Conservation (phyloP, 108 stramenopile species). For the Parmales sp. region DNA sequence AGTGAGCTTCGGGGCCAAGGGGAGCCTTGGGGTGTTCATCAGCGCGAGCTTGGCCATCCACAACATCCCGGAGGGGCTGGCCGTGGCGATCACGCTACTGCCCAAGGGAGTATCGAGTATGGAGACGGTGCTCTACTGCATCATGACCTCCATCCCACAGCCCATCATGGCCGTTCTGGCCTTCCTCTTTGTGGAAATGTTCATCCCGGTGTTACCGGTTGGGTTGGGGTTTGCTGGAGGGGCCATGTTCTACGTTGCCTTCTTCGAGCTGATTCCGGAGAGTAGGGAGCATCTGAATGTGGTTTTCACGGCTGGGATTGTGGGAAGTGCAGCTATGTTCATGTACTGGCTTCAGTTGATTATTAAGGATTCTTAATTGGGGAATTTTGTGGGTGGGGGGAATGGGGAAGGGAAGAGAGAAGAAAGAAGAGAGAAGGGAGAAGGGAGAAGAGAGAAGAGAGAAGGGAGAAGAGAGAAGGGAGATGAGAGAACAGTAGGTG, state of each 20-base stretch:
- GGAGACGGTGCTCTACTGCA: slow-evolving; percentile 83
- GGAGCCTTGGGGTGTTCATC: slow-evolving; percentile 85
- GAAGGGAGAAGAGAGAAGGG: not conserved
- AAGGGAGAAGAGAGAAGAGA: not conserved
- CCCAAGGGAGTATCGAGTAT: slow-evolving; percentile 72
- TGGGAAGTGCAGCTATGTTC: not conserved
- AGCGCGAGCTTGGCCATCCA: slow-evolving; percentile 91
- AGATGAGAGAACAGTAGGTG: not conserved
- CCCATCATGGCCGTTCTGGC: slow-evolving; percentile 96
- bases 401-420: not conserved
- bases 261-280: slow-evolving; percentile 84
- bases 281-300: slow-evolving; percentile 60
- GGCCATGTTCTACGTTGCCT: slow-evolving; percentile 95
- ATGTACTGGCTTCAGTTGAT: not conserved
- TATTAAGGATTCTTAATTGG: not conserved
- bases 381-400: not conserved
- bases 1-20: slow-evolving; percentile 80
- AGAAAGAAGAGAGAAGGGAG: not conserved
- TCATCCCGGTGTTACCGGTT: slow-evolving; percentile 83
- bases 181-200: slow-evolving; percentile 87
- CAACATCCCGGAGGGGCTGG: slow-evolving; percentile 97
- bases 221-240: slow-evolving; percentile 97
- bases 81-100: slow-evolving; percentile 86
- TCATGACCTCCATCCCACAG: slow-evolving; percentile 90
- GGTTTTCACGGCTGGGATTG: not conserved